A percentile compares a stretch with the other conserved stretches of the same genome.
phyloP scores from a whole-genome alignment of 495 filamentous ascomycete species.

The Penicillium psychrofluorescens region DNA sequence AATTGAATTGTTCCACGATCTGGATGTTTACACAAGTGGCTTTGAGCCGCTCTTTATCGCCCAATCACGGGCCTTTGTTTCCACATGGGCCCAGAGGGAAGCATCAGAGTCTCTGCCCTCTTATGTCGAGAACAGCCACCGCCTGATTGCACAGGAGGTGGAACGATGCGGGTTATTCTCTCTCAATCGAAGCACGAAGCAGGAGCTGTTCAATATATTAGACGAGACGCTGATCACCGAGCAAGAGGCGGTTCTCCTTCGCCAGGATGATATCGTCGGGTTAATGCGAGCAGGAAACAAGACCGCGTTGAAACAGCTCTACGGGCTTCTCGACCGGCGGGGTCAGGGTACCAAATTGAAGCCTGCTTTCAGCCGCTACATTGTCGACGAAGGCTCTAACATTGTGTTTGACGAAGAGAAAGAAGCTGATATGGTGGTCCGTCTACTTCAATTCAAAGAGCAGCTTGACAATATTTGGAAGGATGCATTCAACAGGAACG shows the following conservation, averaged over 20 bases:
- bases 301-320: slow-evolving; percentile 65
- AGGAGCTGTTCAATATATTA: slow-evolving; percentile 61
- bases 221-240: slow-evolving; percentile 58
- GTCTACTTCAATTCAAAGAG: slow-evolving; percentile 74
- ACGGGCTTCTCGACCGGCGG: slow-evolving; percentile 60
- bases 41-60: slow-evolving; percentile 72
- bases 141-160: slow-evolving; percentile 62
- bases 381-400: slow-evolving; percentile 61
- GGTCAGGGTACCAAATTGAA: slow-evolving; percentile 58
- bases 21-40: slow-evolving; percentile 66
- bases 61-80: slow-evolving; percentile 57
- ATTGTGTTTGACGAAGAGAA: slow-evolving; percentile 77
- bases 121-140: slow-evolving; percentile 62
- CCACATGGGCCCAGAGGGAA: slow-evolving; percentile 55
- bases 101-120: slow-evolving; percentile 52
- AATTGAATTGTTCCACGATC: slow-evolving; percentile 71
- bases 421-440: slow-evolving; percentile 78
- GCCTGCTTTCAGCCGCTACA: slow-evolving; percentile 68
- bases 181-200: slow-evolving; percentile 73
- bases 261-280: slow-evolving; percentile 53
- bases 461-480: slow-evolving; percentile 67
- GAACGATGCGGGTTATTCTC: slow-evolving; percentile 68
- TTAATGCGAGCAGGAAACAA: slow-evolving; percentile 61
- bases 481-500: slow-evolving; percentile 65
- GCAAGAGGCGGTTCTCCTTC: slow-evolving; percentile 55